Conservation (phyloP, 148 eudicot genomes). For the Tetragonia tetragonoides region DNA sequence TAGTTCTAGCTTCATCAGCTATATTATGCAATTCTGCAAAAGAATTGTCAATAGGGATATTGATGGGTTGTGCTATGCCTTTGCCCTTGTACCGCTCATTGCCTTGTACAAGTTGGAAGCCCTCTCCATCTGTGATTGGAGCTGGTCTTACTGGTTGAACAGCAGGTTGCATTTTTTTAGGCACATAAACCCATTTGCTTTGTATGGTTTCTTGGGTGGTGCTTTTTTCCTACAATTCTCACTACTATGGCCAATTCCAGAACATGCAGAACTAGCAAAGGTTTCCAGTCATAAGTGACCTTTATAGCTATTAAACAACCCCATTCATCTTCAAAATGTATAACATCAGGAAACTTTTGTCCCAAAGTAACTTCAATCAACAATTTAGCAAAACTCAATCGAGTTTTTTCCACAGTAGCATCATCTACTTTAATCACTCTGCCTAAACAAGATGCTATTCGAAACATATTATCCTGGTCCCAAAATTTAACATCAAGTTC, state of each 20-base stretch:
- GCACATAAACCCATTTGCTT: background rate
- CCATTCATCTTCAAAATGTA: background rate
- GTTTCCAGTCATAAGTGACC: background rate
- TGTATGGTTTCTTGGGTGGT: background rate
- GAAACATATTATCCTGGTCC: background rate
- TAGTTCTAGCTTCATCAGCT: too few relatives aligned
- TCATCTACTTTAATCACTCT: background rate
- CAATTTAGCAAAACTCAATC: background rate
- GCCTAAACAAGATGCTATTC: background rate
- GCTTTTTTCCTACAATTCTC: background rate
- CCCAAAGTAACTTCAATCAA: background rate
- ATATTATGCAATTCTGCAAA: too few relatives aligned
- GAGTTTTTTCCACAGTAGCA: background rate
- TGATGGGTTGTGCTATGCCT: too few relatives aligned
- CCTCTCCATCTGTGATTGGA: too few relatives aligned
- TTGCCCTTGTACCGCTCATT: too few relatives aligned
- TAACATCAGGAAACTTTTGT: background rate
- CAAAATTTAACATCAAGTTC: background rate
- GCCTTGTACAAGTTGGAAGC: too few relatives aligned
- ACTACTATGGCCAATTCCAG: background rate
- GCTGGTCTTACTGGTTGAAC: too few relatives aligned
- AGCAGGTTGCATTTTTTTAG: background rate
- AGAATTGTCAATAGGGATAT: too few relatives aligned
- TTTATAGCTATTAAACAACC: background rate
- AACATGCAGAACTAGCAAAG: background rate